These are phyloP conservation scores for Mucor racemosus DNA, from an alignment of 371 early-diverging fungal genomes.

Conservation along the genomic window DNA sequence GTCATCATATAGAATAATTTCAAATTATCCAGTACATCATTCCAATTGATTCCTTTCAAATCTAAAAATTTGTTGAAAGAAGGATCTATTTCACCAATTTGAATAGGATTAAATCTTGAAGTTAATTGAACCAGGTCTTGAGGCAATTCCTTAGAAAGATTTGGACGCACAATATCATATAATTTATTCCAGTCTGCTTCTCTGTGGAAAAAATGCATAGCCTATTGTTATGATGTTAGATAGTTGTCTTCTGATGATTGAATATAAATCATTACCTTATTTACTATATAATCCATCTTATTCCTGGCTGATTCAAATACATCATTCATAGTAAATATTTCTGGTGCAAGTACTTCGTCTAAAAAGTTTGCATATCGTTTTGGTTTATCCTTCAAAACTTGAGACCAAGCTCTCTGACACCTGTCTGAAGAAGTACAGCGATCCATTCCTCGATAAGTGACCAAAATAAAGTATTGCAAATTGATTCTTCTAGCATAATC, in stretches of 20 bases:
- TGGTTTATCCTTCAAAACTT: constrained; percentile 28
- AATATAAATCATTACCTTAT: constrained; percentile 29
- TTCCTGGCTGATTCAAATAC: constrained; percentile 35
- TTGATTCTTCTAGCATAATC: constrained; percentile 14
- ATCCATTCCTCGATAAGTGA: constrained; percentile 38
- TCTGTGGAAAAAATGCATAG: constrained; percentile 29
- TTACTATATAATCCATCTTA: constrained; percentile 38
- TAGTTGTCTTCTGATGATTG: too few relatives aligned
- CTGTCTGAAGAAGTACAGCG: constrained; percentile 15
- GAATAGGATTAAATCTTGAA: constrained; percentile 22
- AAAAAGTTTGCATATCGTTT: constrained; percentile 22
- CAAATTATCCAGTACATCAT: constrained; percentile 35
- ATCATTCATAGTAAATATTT: constrained; percentile 28
- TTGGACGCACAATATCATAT: constrained; percentile 27
- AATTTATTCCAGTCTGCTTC: constrained; percentile 48
- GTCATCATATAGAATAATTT: constrained; percentile 37
- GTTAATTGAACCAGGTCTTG: constrained; percentile 20
- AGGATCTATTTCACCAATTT: constrained; percentile 24
- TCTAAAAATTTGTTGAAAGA: constrained; percentile 31
- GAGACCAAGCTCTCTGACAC: constrained; percentile 25
- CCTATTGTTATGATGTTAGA: constrained; percentile 18
- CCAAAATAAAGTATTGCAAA: constrained; percentile 43
- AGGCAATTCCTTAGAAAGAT: constrained; percentile 2
- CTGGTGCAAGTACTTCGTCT: constrained; percentile 37
- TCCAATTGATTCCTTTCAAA: constrained; percentile 38